These are phyloP conservation scores for Colletotrichum higginsianum DNA, from an alignment of 2,329 filamentous ascomycete species.

Conservation along the genomic window DNA sequence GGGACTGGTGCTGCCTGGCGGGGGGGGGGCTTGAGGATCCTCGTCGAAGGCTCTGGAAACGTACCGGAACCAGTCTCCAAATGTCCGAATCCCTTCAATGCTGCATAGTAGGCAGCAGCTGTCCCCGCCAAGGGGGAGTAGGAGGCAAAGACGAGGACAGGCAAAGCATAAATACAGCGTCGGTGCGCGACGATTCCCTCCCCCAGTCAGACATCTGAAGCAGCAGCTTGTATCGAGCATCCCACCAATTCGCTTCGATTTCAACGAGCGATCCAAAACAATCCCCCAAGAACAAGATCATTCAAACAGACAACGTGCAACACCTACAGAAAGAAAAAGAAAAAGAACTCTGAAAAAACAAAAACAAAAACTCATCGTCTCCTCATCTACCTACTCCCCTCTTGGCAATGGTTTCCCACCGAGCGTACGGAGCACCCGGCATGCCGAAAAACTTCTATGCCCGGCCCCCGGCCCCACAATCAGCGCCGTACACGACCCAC, in stretches of 20 bases:
- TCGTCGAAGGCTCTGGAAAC: slow-evolving; percentile 34
- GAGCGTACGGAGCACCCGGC: background rate
- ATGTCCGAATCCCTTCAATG: slow-evolving; percentile 11
- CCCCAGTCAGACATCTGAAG: too few relatives aligned
- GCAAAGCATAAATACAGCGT: slow-evolving; percentile 13
- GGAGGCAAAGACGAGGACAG: background rate
- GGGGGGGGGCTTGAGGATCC: slow-evolving; percentile 14
- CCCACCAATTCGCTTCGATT: background rate
- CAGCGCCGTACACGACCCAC: slow-evolving; percentile 18
- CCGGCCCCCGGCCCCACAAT: slow-evolving; percentile 11
- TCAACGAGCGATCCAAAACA: background rate
- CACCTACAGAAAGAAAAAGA: too few relatives aligned
- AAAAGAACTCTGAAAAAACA: background rate
- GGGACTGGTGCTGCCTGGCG: slow-evolving; percentile 10
- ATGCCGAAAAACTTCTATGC: slow-evolving; percentile 1
- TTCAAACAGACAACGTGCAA: too few relatives aligned
- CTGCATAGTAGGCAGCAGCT: slow-evolving; percentile 12
- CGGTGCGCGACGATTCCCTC: background rate
- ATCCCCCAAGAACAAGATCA: background rate
- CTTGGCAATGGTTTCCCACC: background rate
- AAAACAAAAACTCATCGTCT: background rate
- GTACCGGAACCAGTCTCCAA: slow-evolving; percentile 8
- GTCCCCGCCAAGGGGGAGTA: background rate
- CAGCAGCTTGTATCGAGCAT: too few relatives aligned
- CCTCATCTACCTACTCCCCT: background rate